Percentiles rank a stretch among this genome's conserved stretches.
These are phyloP conservation scores for Oenanthe sinensis DNA, from an alignment of 129 eudicot species.

Conservation along the genomic window DNA sequence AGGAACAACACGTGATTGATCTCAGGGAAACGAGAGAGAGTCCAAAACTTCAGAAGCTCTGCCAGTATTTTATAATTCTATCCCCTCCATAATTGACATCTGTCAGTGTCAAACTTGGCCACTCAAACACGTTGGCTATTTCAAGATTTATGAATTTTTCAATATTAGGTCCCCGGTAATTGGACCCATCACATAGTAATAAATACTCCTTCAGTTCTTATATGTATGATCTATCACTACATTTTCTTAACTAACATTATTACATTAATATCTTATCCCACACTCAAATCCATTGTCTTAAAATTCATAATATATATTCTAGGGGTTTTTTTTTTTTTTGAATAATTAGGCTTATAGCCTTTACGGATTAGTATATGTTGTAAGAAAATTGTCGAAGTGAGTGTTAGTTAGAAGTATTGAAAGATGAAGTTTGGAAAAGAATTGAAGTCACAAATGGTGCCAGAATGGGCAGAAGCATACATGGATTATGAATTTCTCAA, in stretches of 20 bases:
- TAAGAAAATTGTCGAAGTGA: too few species aligned
- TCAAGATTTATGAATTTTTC: not conserved
- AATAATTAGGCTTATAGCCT: too few species aligned
- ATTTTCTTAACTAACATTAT: not conserved
- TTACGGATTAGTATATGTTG: too few species aligned
- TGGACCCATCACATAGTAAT: not conserved
- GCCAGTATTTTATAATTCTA: not conserved
- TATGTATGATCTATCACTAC: not conserved
- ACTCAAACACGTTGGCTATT: not conserved
- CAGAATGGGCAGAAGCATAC: slow-evolving; percentile 8
- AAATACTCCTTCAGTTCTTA: not conserved
- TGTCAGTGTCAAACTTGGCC: not conserved
- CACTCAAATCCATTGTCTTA: not conserved
- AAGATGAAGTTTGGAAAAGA: slow-evolving; percentile 5
- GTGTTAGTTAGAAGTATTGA: not conserved
- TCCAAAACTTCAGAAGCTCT: not conserved
- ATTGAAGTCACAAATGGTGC: slow-evolving; percentile 7
- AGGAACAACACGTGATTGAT: not conserved
- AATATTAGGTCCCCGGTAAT: not conserved
- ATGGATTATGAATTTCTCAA: slow-evolving; percentile 10
- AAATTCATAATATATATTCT: not conserved
- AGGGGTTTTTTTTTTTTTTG: too few species aligned
- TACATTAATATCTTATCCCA: not conserved
- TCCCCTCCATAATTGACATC: not conserved
- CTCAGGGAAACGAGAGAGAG: not conserved